Conservation (phyloP, 768 basidiomycete genomes). For the Russula ochroleuca region DNA sequence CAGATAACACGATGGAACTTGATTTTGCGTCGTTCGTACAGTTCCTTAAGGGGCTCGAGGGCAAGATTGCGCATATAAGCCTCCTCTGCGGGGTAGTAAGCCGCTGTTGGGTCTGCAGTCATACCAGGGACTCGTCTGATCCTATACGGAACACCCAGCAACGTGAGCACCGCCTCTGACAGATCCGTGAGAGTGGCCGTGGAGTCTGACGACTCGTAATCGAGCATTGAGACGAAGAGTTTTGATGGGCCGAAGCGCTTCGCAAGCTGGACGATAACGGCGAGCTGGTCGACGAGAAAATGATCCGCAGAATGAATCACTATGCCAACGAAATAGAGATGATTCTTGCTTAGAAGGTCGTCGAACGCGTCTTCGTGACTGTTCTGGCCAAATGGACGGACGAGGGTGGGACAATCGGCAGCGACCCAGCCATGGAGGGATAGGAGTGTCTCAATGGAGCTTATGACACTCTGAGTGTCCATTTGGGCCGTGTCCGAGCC, state of each 20-base stretch:
- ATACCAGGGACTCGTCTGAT: slow-evolving; percentile 90
- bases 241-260: slow-evolving; percentile 84
- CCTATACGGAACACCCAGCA: slow-evolving; percentile 89
- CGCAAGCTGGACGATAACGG: slow-evolving; percentile 94
- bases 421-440: slow-evolving; percentile 98
- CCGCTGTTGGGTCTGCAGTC: slow-evolving; percentile 81
- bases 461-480: slow-evolving; percentile 86
- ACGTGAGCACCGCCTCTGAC: slow-evolving; percentile 90
- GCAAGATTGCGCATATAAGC: slow-evolving; percentile 91
- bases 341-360: slow-evolving; percentile 77
- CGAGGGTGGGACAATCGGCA: slow-evolving; percentile 87
- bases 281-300: slow-evolving; percentile 96
- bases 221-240: slow-evolving; percentile 96
- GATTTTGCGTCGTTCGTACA: slow-evolving; percentile 69
- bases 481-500: slow-evolving; percentile 80
- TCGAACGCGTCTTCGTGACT: slow-evolving; percentile 82
- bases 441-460: slow-evolving; percentile 89
- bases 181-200: slow-evolving; percentile 92
- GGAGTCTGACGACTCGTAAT: slow-evolving; percentile 93
- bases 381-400: slow-evolving; percentile 93
- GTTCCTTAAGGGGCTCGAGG: slow-evolving; percentile 83
- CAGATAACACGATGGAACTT: slow-evolving; percentile 90
- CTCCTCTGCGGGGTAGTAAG: slow-evolving; percentile 95
- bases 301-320: slow-evolving; percentile 98
- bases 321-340: slow-evolving; percentile 91